phyloP scores from a whole-genome alignment of 306 rosid species.

The Acacia crassicarpa region DNA sequence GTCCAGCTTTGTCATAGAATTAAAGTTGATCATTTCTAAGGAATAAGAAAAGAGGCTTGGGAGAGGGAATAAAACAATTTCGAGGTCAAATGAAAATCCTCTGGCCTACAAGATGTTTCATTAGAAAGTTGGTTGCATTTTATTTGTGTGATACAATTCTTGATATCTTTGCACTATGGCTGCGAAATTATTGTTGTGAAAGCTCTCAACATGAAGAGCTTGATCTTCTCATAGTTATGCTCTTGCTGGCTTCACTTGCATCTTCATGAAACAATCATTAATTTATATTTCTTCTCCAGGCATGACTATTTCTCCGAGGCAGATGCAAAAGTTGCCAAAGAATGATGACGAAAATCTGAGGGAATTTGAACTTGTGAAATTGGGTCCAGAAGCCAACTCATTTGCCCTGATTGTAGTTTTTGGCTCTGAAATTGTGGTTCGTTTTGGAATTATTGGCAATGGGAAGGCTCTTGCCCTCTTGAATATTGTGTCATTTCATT shows the following conservation, averaged over 20 bases:
- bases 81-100: conserved; percentile 2
- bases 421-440: conserved; percentile 14
- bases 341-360: conserved; percentile 62
- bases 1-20: background rate
- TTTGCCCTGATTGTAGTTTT: conserved; percentile 24
- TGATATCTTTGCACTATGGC: background rate
- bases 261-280: conserved; percentile 25
- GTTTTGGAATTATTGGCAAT: conserved; percentile 15
- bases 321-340: conserved; percentile 53
- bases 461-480: background rate
- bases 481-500: background rate
- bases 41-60: background rate
- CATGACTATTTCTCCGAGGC: conserved; percentile 71
- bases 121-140: background rate
- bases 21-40: background rate
- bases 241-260: conserved; percentile 10
- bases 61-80: conserved; percentile 1
- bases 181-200: background rate
- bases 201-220: background rate
- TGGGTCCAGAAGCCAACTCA: background rate
- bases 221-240: background rate
- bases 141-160: conserved; percentile 4
- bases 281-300: conserved; percentile 48
- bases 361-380: conserved; percentile 22
- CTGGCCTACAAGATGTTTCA: background rate